Evolutionary conservation across 192 early-diverging fungal genomes (phyloP), one percentile per base, ranked within the genome.

Genomic region (Coemansia sp.): DNA sequence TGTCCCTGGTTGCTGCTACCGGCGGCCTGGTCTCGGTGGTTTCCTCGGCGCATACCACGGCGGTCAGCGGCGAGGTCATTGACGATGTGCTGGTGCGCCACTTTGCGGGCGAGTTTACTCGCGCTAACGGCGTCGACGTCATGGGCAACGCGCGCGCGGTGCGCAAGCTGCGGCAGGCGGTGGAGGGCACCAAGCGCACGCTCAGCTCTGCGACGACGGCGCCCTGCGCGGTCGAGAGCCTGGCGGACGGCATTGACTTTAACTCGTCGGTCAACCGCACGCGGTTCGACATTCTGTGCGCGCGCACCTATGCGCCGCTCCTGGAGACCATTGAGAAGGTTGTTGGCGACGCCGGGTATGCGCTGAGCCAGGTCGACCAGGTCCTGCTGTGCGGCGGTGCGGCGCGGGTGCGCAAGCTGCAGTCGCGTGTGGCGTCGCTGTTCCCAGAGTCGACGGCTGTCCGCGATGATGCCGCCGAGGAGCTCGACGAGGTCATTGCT

Each of bases 401-500:
- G 22, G 86, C 88, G 57, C 87, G 94, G 36, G 92, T 97, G 69
- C 95, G 96, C 65, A 87, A 90, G 68, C 90, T 97, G 83, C 90
- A 93, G 84, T 67, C 87, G 31, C 84, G 87, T 25, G 83, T 96
- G 20, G 87, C 89, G 15, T 77, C 82, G 20, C 71, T 94, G 62
- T 97, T 99, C 85, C 81, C 85, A 29, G 85, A 88, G 57, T 81
- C 86, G 51, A 85, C 89, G 35, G 65, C 66, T 27, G 83, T 98
- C 70, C 61, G 77, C 43, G 87, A 89, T 54, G 83, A 84, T 41
- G 51, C 51, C 29, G 96, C 93, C 14, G 86, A 95, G 62, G 96
- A 98, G 75, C 87, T 94, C 9, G 96, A 99, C 79, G 97, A 99
- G 85, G 89, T 95, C 19, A 91, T 97, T 49, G 88, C 94, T 19